phyloP scores from a whole-genome alignment of 768 basidiomycete genomes.

The Kwoniella bestiolae region DNA sequence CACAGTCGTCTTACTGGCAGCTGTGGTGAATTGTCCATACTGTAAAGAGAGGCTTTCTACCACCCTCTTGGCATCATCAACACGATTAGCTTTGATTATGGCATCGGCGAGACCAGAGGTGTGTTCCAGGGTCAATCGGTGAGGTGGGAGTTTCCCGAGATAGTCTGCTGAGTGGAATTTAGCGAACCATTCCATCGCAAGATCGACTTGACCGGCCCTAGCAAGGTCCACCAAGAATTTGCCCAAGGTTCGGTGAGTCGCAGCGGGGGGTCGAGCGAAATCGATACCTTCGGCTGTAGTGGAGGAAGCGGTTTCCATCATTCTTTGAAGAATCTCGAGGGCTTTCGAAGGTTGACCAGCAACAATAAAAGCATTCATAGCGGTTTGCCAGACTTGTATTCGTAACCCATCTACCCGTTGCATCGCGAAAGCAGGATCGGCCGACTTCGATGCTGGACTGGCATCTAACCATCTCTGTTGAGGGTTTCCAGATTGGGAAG shows the following conservation, averaged over 20 bases:
- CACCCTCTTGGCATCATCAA: background rate
- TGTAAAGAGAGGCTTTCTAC: background rate
- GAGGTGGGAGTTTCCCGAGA: constrained; percentile 1
- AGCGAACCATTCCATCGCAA: constrained; percentile 23
- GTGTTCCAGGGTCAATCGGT: constrained; percentile 20
- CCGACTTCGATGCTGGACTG: background rate
- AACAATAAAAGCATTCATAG: constrained; percentile 73
- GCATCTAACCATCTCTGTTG: background rate
- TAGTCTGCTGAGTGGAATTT: constrained; percentile 6
- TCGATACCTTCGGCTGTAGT: constrained; percentile 30
- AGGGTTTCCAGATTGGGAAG: background rate
- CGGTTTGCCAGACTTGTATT: constrained; percentile 18
- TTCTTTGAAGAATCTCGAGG: constrained; percentile 69
- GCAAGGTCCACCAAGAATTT: constrained; percentile 15
- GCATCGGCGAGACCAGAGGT: constrained; percentile 11
- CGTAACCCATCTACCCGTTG: constrained; percentile 8
- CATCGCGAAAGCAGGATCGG: background rate
- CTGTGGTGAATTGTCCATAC: constrained; percentile 1
- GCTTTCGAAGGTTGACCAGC: constrained; percentile 68
- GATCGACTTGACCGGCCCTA: constrained; percentile 26
- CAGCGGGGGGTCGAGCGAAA: constrained; percentile 5
- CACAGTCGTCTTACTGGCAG: constrained; percentile 4
- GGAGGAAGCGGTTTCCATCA: constrained; percentile 64
- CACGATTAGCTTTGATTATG: constrained; percentile 6
- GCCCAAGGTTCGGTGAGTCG: constrained; percentile 20